These are phyloP conservation scores for Aspergillus spinulosporus DNA, from an alignment of 2,329 filamentous ascomycete species.

Conservation along the genomic window DNA sequence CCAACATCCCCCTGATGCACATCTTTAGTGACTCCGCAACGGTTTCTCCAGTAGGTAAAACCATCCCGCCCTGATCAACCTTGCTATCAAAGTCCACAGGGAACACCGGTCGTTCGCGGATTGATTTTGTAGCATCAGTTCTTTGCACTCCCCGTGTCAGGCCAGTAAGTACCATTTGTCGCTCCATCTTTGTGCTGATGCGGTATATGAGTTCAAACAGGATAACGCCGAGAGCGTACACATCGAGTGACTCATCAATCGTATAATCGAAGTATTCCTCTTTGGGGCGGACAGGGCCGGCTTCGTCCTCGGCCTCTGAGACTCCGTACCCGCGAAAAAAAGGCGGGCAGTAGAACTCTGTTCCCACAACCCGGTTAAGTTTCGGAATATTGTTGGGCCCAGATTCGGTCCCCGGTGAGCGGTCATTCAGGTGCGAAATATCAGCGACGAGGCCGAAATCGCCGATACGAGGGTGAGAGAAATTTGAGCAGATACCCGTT, in stretches of 20 bases:
- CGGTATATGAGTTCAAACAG: constrained; percentile 61
- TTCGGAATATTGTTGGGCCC: constrained; percentile 23
- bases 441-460: constrained; percentile 67
- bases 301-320: not conserved
- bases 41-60: constrained; percentile 27
- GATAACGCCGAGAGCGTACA: constrained; percentile 63
- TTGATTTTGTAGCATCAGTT: not conserved
- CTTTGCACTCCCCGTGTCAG: constrained; percentile 34
- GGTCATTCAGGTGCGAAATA: constrained; percentile 45
- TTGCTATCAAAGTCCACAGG: constrained; percentile 42
- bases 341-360: constrained; percentile 62
- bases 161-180: constrained; percentile 44
- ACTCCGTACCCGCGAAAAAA: constrained; percentile 16
- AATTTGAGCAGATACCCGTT: constrained; percentile 33
- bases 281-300: not conserved
- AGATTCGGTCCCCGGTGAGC: constrained; percentile 22
- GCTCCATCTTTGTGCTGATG: constrained; percentile 54
- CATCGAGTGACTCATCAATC: constrained; percentile 57
- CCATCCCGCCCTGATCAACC: constrained; percentile 33
- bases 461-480: constrained; percentile 62
- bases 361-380: constrained; percentile 55
- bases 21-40: constrained; percentile 36
- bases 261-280: constrained; percentile 23
- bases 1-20: constrained; percentile 47
- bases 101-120: constrained; percentile 26